Conservation (phyloP, 169 alveolate species). For the Cryptosporidium canis region DNA sequence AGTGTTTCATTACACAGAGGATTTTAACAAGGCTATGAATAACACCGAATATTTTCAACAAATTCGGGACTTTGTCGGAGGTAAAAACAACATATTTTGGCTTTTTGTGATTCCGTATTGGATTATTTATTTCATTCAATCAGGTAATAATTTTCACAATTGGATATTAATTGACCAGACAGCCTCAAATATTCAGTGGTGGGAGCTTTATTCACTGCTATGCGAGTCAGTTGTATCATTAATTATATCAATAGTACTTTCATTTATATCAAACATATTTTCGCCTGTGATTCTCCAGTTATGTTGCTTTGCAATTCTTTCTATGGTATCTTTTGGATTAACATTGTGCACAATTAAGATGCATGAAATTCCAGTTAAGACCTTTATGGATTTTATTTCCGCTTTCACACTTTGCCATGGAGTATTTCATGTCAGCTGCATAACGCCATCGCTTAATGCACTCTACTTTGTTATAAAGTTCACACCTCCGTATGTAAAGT, state of each 20-base stretch:
- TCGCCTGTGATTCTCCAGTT: conserved; percentile 44
- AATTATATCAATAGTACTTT: neutral
- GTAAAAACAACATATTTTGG: conserved; percentile 3
- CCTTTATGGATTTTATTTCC: conserved; percentile 43
- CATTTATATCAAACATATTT: neutral
- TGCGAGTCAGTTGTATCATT: conserved; percentile 16
- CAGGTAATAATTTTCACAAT: conserved; percentile 38
- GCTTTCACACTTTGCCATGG: conserved; percentile 69
- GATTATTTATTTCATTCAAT: conserved; percentile 36
- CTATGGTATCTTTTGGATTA: conserved; percentile 57
- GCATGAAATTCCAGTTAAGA: conserved; percentile 47
- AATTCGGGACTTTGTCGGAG: neutral
- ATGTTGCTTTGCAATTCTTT: conserved; percentile 34
- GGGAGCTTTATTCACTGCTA: conserved; percentile 23
- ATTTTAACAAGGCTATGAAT: no score
- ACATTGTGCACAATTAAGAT: conserved; percentile 26
- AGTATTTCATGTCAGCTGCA: conserved; percentile 13
- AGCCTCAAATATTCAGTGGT: conserved; percentile 3
- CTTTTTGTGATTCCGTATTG: conserved; percentile 50
- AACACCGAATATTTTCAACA: neutral
- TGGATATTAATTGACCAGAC: conserved; percentile 30
- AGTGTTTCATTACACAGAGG: neutral
- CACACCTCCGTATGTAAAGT: neutral
- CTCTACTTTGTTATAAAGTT: conserved; percentile 8
- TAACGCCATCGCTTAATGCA: conserved; percentile 21